Evolutionary conservation across 352 stramenopile species (phyloP), one percentile per base, ranked within the genome.

Genomic region (Phytophthora pisi): DNA sequence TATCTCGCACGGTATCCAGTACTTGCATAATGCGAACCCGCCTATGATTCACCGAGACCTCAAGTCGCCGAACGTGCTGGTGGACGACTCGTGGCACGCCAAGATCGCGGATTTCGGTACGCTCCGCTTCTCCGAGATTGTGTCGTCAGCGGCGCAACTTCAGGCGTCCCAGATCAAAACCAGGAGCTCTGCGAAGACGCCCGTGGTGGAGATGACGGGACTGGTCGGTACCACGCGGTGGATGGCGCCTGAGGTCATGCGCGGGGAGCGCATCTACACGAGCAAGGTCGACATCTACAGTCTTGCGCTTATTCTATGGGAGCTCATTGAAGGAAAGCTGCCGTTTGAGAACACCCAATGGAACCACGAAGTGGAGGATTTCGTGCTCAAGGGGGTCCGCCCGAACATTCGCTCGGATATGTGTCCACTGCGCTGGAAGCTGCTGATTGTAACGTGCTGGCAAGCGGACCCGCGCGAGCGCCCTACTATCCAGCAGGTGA

Each of bases 71-170:
- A 98, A 97, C 57, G 86, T 98, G 15, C 70, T 98, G 10, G 86
- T 98, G 8, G 85, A 95, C 34, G 81, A 93, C 66, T 93, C 89
- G 40, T 96, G 90, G 88, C 88, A 94, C 51, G 89, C 87, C 45
- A 97, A 97, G 70, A 95, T 98, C 20, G 89, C 88, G 0, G 92
- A 98, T 66, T 97, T 98, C 70, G 92, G 92, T 16, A 92, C 85
- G 38, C 71, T 96, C 50, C 81, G 88, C 24, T 91, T 96, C 46
- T 84, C 86, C n/a, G 88, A 96, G 66, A 95, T 95, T 59, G 88
- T 95, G 31, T 92, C 83, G 20, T 89, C 74, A 0, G 72, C 83
- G 30, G 71, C 67, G 13, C 86, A 92, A 47, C 77, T 88, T 40
- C 69, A 77, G 52, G 65, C 60, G 20, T 73, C 70, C 15, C 75